These are phyloP conservation scores for Plasmodium yoelii DNA, from an alignment of 169 alveolate species.

Conservation along the genomic window DNA sequence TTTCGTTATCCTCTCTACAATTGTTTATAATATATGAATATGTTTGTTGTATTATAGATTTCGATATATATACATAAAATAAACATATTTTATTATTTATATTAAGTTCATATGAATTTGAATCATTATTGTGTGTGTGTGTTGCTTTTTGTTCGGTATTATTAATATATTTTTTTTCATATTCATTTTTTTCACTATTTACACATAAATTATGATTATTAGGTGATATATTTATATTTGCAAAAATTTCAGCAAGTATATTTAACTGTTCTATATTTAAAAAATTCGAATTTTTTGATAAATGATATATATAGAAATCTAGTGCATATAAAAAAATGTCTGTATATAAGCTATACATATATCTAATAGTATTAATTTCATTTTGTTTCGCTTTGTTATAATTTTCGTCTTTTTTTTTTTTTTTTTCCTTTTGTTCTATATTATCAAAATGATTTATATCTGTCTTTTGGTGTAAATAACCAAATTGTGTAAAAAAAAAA, in stretches of 20 bases:
- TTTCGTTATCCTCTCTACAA: neutral
- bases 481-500: slow-evolving; percentile 27
- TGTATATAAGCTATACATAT: slow-evolving; percentile 31
- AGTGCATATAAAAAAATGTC: slow-evolving; percentile 57
- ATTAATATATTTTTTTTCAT: neutral
- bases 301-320: slow-evolving; percentile 57
- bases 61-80: slow-evolving; percentile 39
- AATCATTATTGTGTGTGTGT: neutral
- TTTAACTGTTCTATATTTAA: slow-evolving; percentile 42
- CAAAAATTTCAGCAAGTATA: slow-evolving; percentile 20
- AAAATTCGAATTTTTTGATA: slow-evolving; percentile 32
- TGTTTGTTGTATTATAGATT: slow-evolving; percentile 43
- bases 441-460: neutral
- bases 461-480: neutral
- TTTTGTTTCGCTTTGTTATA: neutral
- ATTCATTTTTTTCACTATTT: too few relatives aligned
- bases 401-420: neutral
- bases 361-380: neutral
- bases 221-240: slow-evolving; percentile 52
- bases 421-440: neutral
- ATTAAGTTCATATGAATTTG: neutral
- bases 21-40: slow-evolving; percentile 9
- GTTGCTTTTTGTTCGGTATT: neutral
- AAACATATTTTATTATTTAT: slow-evolving; percentile 56
- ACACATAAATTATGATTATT: neutral